A percentile compares a stretch with the other conserved stretches of the same genome.
These are phyloP conservation scores for Cladosporium sp. DNA, from an alignment of 2,329 filamentous ascomycete genomes.

Conservation along the genomic window DNA sequence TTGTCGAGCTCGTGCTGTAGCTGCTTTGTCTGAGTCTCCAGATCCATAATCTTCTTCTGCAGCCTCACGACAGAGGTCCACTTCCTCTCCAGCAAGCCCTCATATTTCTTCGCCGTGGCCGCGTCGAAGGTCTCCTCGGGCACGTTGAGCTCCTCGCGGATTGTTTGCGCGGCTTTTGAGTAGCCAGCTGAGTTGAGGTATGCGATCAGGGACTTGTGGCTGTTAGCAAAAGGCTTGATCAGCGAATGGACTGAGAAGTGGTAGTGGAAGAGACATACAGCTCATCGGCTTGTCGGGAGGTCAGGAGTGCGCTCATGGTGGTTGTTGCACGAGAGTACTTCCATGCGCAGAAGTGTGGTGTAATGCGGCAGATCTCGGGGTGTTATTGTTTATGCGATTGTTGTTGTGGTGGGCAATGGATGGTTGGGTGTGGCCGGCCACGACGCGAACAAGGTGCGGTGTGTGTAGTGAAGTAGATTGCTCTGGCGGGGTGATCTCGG, in stretches of 20 bases:
- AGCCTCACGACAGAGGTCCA: slow-evolving; percentile 94
- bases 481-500: background rate
- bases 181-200: slow-evolving; percentile 78
- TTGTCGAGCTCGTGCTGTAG: slow-evolving; percentile 84
- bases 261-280: slow-evolving; percentile 61
- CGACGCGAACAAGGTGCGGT: slow-evolving; percentile 8
- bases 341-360: slow-evolving; percentile 16
- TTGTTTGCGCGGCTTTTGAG: slow-evolving; percentile 65
- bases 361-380: background rate
- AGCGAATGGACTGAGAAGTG: slow-evolving; percentile 29
- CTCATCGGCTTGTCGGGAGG: slow-evolving; percentile 81
- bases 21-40: slow-evolving; percentile 72
- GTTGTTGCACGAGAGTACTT: slow-evolving; percentile 19
- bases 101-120: slow-evolving; percentile 87
- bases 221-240: slow-evolving; percentile 46
- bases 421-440: background rate
- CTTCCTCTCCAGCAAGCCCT: slow-evolving; percentile 93
- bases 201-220: slow-evolving; percentile 91
- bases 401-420: background rate
- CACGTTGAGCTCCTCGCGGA: slow-evolving; percentile 77
- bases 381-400: background rate
- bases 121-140: slow-evolving; percentile 71
- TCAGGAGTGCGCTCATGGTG: slow-evolving; percentile 74
- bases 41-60: slow-evolving; percentile 98
- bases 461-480: background rate